phyloP scores from a whole-genome alignment of 257 asterid species.

The Osmanthus fragrans region DNA sequence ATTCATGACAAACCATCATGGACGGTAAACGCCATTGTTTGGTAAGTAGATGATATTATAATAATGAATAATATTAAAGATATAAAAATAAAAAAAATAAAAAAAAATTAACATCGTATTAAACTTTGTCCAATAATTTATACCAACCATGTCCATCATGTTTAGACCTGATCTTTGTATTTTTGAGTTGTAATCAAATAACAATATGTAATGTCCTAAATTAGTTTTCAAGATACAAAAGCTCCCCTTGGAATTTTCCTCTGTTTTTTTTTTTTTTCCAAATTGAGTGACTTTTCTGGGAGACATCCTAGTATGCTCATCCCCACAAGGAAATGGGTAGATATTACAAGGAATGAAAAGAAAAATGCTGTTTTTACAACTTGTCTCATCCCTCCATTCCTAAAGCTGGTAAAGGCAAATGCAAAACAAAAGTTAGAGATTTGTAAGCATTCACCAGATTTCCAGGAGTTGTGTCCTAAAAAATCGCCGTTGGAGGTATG shows the following conservation, averaged over 20 bases:
- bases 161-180: not conserved
- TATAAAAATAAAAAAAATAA: too few species aligned
- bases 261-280: not conserved
- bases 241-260: not conserved
- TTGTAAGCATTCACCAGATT: not conserved
- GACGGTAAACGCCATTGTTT: not conserved
- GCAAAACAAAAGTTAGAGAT: not conserved
- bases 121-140: not conserved
- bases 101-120: not conserved
- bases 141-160: not conserved
- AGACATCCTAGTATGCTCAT: not conserved
- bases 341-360: too few species aligned
- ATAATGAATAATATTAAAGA: not conserved
- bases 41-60: not conserved
- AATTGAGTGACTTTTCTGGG: not conserved
- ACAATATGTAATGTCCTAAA: not conserved
- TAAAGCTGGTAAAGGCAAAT: not conserved
- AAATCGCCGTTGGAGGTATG: not conserved
- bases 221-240: not conserved
- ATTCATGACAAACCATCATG: not conserved
- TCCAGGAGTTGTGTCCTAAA: not conserved
- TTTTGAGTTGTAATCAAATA: not conserved
- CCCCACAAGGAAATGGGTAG: not conserved
- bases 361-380: not conserved
- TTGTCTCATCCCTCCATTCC: not conserved